Evolutionary conservation across 2,329 filamentous ascomycete genomes (phyloP).

Genomic region (Penicillium sp.): DNA sequence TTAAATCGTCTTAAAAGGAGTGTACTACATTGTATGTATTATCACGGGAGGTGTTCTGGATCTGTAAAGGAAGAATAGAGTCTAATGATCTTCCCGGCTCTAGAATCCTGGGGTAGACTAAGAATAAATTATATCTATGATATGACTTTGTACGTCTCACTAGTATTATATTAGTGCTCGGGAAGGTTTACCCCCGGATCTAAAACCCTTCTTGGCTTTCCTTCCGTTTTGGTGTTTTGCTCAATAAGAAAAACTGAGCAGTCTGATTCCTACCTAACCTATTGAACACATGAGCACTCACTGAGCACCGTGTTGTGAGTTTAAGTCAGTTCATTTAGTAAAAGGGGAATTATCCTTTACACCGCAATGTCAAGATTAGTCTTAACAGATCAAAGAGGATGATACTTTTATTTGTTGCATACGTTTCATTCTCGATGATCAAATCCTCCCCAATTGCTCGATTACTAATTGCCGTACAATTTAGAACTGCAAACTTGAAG

Average conservation of each 20-base stretch:
- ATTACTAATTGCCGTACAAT: neutral
- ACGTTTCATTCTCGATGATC: neutral
- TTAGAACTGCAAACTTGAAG: neutral
- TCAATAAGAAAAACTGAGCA: neutral
- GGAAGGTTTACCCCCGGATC: neutral
- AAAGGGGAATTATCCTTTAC: no score
- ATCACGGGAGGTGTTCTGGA: neutral
- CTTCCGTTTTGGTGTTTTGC: neutral
- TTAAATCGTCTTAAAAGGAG: neutral
- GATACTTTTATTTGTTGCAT: neutral
- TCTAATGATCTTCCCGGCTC: neutral
- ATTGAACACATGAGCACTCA: no score
- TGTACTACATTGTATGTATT: neutral
- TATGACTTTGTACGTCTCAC: neutral
- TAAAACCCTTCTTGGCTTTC: neutral
- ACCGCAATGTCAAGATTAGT: neutral
- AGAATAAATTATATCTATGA: neutral
- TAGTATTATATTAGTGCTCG: neutral
- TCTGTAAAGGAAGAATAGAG: neutral
- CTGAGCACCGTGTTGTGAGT: no score
- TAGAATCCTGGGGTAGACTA: neutral
- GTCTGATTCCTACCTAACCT: no score
- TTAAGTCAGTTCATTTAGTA: no score
- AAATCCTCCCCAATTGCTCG: neutral
- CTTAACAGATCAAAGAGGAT: neutral